Evolutionary conservation across 2,329 filamentous ascomycete genomes (phyloP), one percentile per base, ranked within the genome.

Genomic region (Ramularia endophylla): DNA sequence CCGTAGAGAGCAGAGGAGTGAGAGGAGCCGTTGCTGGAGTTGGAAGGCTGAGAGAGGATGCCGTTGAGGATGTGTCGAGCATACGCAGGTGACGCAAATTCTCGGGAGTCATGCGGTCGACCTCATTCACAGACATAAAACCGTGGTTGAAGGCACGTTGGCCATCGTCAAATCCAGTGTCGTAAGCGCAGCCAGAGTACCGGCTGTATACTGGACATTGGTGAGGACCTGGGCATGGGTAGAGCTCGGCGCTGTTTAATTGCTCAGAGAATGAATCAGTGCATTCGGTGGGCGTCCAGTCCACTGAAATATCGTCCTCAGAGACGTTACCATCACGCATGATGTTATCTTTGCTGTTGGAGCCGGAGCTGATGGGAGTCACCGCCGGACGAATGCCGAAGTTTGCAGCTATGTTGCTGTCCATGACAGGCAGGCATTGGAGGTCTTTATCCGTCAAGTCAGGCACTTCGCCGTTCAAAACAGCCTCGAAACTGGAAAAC

Each of bases 401-500:
- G 16, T 46, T 59, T 25, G 57, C 55, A 19, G 68, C 54, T 25
- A 65, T 50, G 2, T 48, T 40, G 7, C 63, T 56, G 15, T 67
- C 55, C n/a, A 62, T 58, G 15, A 61, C 50, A 1, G 62, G 65
- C 5, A 71, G 61, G 3, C 41, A 37, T 8, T 49, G 34, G 9
- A 51, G 45, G 9, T 68, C 64, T 0, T 54, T 40, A 11, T 49
- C 38, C 1, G 62, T 61, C 8, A 69, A 19, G 64, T 55, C 17
- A 57, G 39, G 13, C 63, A 48, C 27, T 63, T n/a, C 53, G 25
- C 65, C 61, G 19, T 54, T 59, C 17, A 70, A 58, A 25, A 73
- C 60, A 9, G 64, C 55, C 3, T 68, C 61, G 46, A 77, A 65
- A 19, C 67, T 69, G 6, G 62, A 59, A 52, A 61, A 72, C 25